Evolutionary conservation across 2,329 filamentous ascomycete genomes (phyloP).

Genomic region (Hymenoscyphus fructigenus): DNA sequence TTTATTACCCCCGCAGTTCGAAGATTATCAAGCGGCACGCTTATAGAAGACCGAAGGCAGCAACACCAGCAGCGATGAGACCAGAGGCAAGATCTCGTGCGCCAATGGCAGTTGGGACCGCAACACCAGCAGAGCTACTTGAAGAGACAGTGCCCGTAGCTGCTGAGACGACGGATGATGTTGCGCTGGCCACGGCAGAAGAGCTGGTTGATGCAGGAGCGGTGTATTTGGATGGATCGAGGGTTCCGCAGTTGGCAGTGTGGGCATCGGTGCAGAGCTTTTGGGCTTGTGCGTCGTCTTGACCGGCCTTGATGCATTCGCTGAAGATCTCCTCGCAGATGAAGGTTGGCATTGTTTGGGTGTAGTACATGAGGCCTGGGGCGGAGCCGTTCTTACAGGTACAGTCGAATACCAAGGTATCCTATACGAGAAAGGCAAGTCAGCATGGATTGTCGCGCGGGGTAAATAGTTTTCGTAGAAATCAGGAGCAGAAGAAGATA

Average conservation of each 20-base stretch:
- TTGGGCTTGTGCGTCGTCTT: conserved; percentile 47
- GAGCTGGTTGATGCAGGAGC: conserved; percentile 31
- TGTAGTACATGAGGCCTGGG: conserved; percentile 56
- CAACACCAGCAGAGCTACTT: conserved; percentile 30
- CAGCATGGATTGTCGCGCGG: conserved; percentile 6
- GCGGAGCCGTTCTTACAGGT: conserved; percentile 53
- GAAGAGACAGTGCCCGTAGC: conserved; percentile 21
- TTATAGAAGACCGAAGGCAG: conserved; percentile 58
- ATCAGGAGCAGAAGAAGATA: neutral
- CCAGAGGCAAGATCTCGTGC: conserved; percentile 45
- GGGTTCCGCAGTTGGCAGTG: conserved; percentile 50
- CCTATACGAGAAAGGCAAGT: conserved; percentile 9
- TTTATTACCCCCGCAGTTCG: neutral
- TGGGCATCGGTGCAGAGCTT: conserved; percentile 45
- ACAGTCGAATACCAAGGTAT: conserved; percentile 54
- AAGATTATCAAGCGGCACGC: neutral
- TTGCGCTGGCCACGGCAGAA: conserved; percentile 43
- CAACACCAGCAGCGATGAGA: conserved; percentile 50
- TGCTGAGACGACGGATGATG: conserved; percentile 26
- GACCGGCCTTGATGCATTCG: conserved; percentile 47
- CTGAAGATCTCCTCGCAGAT: conserved; percentile 54
- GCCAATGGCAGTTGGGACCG: conserved; percentile 28
- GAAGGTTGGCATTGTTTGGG: conserved; percentile 58
- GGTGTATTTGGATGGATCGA: conserved; percentile 32
- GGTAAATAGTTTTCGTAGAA: neutral